phyloP scores from a whole-genome alignment of 495 filamentous ascomycete genomes.

The Aspergillus wentii region DNA sequence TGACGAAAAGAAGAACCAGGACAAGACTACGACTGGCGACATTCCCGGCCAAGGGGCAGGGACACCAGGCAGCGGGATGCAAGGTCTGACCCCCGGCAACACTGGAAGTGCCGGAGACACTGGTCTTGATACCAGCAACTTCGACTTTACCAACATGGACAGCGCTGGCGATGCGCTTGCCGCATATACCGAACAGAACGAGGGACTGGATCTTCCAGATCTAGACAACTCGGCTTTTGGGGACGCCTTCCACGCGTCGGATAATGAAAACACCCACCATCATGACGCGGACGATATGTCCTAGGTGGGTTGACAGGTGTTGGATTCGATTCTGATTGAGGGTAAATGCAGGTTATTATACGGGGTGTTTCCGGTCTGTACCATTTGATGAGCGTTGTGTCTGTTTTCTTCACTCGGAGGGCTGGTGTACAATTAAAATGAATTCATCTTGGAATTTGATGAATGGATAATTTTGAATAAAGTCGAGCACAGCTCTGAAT shows the following conservation, averaged over 20 bases:
- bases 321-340: no score
- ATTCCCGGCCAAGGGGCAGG: conserved; percentile 11
- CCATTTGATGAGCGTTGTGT: no score
- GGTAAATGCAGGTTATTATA: no score
- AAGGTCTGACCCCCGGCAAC: conserved; percentile 21
- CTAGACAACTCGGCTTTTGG: conserved; percentile 59
- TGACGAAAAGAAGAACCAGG: conserved; percentile 35
- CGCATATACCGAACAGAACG: conserved; percentile 51
- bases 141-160: conserved; percentile 56
- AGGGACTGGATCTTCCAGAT: conserved; percentile 44
- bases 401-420: no score
- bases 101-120: conserved; percentile 20
- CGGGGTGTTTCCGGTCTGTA: no score
- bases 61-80: conserved; percentile 22
- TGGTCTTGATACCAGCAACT: conserved; percentile 39
- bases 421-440: no score
- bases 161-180: conserved; percentile 59
- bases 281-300: conserved; percentile 42
- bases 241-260: conserved; percentile 57
- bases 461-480: no score
- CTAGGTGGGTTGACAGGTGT: no score
- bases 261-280: conserved; percentile 43
- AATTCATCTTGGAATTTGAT: no score
- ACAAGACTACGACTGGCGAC: conserved; percentile 12
- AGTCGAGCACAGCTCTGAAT: no score